Evolutionary conservation across 2,329 filamentous ascomycete species (phyloP).

Genomic region (Diaporthe velutina): DNA sequence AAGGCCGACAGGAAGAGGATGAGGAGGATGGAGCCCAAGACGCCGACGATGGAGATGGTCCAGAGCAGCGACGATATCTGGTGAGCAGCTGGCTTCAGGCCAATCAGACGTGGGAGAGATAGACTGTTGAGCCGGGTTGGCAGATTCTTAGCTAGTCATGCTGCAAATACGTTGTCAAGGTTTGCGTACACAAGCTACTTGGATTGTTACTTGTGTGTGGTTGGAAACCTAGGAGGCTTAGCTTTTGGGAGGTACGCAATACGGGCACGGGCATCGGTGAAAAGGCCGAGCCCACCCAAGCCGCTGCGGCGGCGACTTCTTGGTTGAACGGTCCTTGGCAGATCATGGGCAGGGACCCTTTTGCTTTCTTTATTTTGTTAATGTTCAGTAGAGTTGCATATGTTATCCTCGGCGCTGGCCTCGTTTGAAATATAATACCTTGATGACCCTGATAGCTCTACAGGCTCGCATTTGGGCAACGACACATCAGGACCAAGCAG

Average conservation of each 20-base stretch:
- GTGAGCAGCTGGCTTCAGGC: constrained; percentile 52
- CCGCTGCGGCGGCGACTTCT: not conserved
- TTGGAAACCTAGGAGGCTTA: not conserved
- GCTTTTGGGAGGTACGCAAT: not conserved
- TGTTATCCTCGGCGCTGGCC: constrained; percentile 18
- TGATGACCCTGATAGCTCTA: not conserved
- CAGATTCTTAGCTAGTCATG: constrained; percentile 1
- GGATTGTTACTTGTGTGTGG: not conserved
- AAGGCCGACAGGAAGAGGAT: constrained; percentile 78
- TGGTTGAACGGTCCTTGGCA: not conserved
- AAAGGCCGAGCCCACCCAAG: constrained; percentile 7
- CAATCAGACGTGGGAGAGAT: no score
- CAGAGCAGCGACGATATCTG: constrained; percentile 73
- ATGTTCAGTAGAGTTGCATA: constrained; percentile 23
- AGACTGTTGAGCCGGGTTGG: not conserved
- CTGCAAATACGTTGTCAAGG: not conserved
- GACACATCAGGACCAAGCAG: not conserved
- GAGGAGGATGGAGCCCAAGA: constrained; percentile 74
- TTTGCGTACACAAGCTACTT: not conserved
- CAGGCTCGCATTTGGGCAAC: not conserved
- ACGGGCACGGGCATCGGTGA: not conserved
- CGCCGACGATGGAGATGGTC: constrained; percentile 73
- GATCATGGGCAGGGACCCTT: not conserved
- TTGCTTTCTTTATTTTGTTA: not conserved
- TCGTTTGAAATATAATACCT: constrained; percentile 26